Percentiles rank a stretch among this genome's conserved stretches.
These are phyloP conservation scores for Suillus occidentalis DNA, from an alignment of 768 basidiomycete genomes.

Conservation along the genomic window DNA sequence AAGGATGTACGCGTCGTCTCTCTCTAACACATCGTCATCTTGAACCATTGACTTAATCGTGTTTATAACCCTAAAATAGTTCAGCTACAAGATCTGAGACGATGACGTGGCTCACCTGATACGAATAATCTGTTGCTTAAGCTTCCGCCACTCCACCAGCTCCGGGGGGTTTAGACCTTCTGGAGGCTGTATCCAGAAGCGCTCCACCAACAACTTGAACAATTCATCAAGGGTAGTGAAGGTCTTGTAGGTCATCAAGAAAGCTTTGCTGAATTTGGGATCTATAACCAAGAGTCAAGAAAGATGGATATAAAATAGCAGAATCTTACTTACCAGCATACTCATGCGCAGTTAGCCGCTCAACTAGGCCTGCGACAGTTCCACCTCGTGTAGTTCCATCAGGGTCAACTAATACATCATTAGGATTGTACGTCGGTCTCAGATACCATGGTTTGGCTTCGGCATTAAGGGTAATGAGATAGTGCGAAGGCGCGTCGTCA, in stretches of 20 bases:
- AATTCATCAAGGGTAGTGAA: slow-evolving; percentile 58
- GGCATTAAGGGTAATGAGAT: slow-evolving; percentile 39
- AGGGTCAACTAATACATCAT: slow-evolving; percentile 61
- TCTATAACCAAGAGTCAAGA: slow-evolving; percentile 35
- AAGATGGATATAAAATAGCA: background rate
- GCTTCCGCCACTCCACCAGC: slow-evolving; percentile 51
- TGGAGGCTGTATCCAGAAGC: slow-evolving; percentile 60
- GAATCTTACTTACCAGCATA: slow-evolving; percentile 45
- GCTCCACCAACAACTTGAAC: slow-evolving; percentile 51
- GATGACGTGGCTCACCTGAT: slow-evolving; percentile 44
- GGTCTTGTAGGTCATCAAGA: slow-evolving; percentile 70
- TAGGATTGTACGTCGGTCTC: slow-evolving; percentile 51
- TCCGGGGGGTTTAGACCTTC: slow-evolving; percentile 42
- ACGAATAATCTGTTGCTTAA: slow-evolving; percentile 60
- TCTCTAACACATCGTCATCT: slow-evolving; percentile 52
- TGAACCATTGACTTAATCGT: slow-evolving; percentile 61
- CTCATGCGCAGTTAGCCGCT: slow-evolving; percentile 66
- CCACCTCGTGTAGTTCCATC: slow-evolving; percentile 65
- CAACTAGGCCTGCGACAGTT: slow-evolving; percentile 58
- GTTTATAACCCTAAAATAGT: slow-evolving; percentile 54
- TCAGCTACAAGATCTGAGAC: background rate
- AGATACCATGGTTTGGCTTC: slow-evolving; percentile 60
- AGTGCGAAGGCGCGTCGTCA: slow-evolving; percentile 46
- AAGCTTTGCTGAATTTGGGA: slow-evolving; percentile 56
- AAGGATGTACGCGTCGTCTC: slow-evolving; percentile 52